Evolutionary conservation across 1,284 basidiomycete species (phyloP).

Genomic region (Cystobasidiaceae sp.): DNA sequence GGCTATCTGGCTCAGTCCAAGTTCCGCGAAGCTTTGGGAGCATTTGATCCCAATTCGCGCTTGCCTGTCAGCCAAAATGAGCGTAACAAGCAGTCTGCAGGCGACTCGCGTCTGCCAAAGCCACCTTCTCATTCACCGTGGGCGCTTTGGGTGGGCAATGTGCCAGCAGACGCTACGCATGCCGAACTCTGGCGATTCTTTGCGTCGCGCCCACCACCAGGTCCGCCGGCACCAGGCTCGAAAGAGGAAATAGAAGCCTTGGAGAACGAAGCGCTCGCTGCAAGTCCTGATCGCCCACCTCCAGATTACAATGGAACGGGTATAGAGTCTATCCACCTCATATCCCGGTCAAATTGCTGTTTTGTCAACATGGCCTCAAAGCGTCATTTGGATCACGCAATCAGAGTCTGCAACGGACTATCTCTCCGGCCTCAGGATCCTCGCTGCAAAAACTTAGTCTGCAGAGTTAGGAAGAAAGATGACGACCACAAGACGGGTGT

Average conservation of each 20-base stretch:
- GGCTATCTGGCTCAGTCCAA: constrained; percentile 36
- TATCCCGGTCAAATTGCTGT: constrained; percentile 83
- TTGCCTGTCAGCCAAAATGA: constrained; percentile 14
- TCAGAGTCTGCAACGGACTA: constrained; percentile 65
- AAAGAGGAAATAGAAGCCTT: constrained; percentile 30
- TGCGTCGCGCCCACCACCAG: constrained; percentile 49
- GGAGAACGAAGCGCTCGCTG: constrained; percentile 20
- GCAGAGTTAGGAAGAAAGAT: constrained; percentile 33
- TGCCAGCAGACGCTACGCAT: constrained; percentile 71
- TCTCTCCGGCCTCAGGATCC: constrained; percentile 62
- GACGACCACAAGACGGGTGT: constrained; percentile 78
- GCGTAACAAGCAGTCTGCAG: not conserved
- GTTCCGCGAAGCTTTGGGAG: constrained; percentile 29
- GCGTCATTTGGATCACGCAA: constrained; percentile 61
- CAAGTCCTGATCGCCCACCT: constrained; percentile 28
- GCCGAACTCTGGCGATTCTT: constrained; percentile 88
- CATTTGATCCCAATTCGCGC: constrained; percentile 13
- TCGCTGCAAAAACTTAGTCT: constrained; percentile 68
- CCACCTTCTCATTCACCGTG: constrained; percentile 39
- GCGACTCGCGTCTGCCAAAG: constrained; percentile 33
- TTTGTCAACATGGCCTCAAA: constrained; percentile 81
- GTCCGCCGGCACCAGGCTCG: constrained; percentile 27
- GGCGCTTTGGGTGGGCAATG: constrained; percentile 92
- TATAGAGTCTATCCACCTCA: constrained; percentile 83
- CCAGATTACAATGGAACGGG: constrained; percentile 51